Base-by-base conservation (phyloP, 495 filamentous ascomycete species). In the Parmelia sp. region DNA sequence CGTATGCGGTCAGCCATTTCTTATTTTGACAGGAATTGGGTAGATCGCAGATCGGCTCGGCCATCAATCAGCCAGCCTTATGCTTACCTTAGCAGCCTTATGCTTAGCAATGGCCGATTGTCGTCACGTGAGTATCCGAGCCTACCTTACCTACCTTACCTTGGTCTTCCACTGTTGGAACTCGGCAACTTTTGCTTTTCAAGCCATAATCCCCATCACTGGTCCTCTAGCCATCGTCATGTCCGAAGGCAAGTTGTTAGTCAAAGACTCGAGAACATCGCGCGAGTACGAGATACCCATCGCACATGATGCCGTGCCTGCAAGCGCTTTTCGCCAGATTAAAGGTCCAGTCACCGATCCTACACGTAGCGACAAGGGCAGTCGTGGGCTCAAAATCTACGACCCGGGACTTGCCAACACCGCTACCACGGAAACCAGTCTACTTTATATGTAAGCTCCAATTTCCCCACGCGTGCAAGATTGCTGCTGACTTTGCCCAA, bases 361-460 rank as follows among this genome's bases (percentile, higher is more conserved):
- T 7, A 58, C 76, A 58, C 68, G 66, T 14, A 70, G 68, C 0
- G 66, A 76, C 42, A 71, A 74, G 58, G 60, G 71, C 12, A 60
- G 66, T 23, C 61, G 67, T 33, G 81, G 80, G 6, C 71, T 85
- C 5, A 73, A 79, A 4, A 68, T 85, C 3, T 77, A 79, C 55
- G 83, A 85, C 68, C 80, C 81, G 1, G 83, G 79, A 1, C 76
- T 82, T 65, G 74, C 79, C 39, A 85, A 85, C 69, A 85, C 83
- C 7, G 78, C 81, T 0, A 78, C 80, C 15, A 74, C 77, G 21
- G 72, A 80, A 61, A 25, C 45, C n/a, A 49, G 23, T 25, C 14
- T 49, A 9, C n/a, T 27, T 10, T 49, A 49, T 12, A 49, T 49
- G 45, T 49, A 27, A 12, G 45, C 8, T 27, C n/a, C 12, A 8